phyloP scores from a whole-genome alignment of 306 rosid genomes.

The Hippophae rhamnoides region DNA sequence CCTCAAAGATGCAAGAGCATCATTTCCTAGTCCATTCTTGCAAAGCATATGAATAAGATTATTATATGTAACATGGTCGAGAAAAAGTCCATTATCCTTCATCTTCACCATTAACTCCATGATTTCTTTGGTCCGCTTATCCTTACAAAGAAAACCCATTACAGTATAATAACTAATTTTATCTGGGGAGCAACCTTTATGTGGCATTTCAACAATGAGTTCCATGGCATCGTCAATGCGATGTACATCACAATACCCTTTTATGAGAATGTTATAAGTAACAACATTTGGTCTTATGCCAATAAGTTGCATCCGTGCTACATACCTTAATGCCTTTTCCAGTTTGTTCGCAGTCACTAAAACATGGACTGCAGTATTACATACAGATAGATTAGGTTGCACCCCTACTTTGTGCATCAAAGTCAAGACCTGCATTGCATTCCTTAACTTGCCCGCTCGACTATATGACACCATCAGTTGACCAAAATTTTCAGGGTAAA shows the following conservation, averaged over 20 bases:
- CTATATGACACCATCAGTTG: conserved; percentile 73
- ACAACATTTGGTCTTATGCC: conserved; percentile 59
- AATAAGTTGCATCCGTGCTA: conserved; percentile 47
- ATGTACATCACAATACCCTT: conserved; percentile 62
- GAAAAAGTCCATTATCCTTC: conserved; percentile 42
- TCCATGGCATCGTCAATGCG: conserved; percentile 47
- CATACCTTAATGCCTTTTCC: conserved; percentile 58
- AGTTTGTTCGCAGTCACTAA: conserved; percentile 53
- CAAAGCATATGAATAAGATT: conserved; percentile 59
- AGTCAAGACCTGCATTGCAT: conserved; percentile 56
- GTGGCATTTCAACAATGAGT: conserved; percentile 58
- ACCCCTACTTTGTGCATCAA: conserved; percentile 90
- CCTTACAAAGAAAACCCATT: conserved; percentile 66
- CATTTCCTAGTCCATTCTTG: conserved; percentile 66
- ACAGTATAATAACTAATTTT: conserved; percentile 80
- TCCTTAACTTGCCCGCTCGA: conserved; percentile 63
- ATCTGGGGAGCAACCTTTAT: conserved; percentile 58
- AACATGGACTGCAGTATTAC: conserved; percentile 69
- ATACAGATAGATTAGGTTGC: conserved; percentile 55
- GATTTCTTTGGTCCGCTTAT: conserved; percentile 49
- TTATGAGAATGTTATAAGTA: conserved; percentile 70
- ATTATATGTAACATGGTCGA: conserved; percentile 77
- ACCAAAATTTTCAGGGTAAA: conserved; percentile 59
- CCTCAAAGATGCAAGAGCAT: conserved; percentile 55
- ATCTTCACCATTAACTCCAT: conserved; percentile 27